Evolutionary conservation across 2,329 filamentous ascomycete genomes (phyloP).

Genomic region (Drechslerella dactyloides): DNA sequence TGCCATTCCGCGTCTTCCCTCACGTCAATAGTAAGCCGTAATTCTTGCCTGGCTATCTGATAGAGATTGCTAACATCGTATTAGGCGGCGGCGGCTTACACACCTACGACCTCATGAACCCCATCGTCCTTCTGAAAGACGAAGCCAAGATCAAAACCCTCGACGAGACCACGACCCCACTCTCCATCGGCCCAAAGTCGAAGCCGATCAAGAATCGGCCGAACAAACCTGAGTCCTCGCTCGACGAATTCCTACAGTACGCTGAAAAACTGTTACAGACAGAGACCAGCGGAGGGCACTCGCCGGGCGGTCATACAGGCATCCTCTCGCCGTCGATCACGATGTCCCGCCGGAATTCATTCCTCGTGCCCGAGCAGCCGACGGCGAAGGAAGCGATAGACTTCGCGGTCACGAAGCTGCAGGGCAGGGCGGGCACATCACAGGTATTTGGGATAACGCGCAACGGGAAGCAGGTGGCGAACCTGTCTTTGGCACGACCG

Average conservation of each 20-base stretch:
- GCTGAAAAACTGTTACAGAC: constrained; percentile 74
- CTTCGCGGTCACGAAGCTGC: constrained; percentile 74
- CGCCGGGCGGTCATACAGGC: constrained; percentile 59
- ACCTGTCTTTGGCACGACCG: constrained; percentile 85
- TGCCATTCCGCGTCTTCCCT: constrained; percentile 90
- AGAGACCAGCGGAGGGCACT: constrained; percentile 63
- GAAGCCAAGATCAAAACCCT: constrained; percentile 71
- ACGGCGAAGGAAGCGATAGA: constrained; percentile 86
- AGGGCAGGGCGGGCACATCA: constrained; percentile 66
- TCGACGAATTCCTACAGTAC: constrained; percentile 75
- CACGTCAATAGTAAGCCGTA: constrained; percentile 74
- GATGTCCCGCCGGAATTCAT: constrained; percentile 65
- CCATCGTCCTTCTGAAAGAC: constrained; percentile 87
- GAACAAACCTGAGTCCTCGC: constrained; percentile 54
- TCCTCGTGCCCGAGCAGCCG: constrained; percentile 62
- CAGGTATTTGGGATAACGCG: constrained; percentile 82
- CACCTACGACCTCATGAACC: constrained; percentile 88
- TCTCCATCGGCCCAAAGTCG: constrained; percentile 32
- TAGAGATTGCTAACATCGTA: neutral
- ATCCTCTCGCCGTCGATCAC: constrained; percentile 75
- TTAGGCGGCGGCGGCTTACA: constrained; percentile 52
- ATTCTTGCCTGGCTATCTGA: constrained; percentile 16
- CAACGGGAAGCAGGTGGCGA: constrained; percentile 87
- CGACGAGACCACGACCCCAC: constrained; percentile 56
- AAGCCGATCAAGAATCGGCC: constrained; percentile 24